Percentiles rank a stretch among this genome's conserved stretches.
Conservation (phyloP, 1,139 yeast species). For the Saccharomyces hybrid region DNA sequence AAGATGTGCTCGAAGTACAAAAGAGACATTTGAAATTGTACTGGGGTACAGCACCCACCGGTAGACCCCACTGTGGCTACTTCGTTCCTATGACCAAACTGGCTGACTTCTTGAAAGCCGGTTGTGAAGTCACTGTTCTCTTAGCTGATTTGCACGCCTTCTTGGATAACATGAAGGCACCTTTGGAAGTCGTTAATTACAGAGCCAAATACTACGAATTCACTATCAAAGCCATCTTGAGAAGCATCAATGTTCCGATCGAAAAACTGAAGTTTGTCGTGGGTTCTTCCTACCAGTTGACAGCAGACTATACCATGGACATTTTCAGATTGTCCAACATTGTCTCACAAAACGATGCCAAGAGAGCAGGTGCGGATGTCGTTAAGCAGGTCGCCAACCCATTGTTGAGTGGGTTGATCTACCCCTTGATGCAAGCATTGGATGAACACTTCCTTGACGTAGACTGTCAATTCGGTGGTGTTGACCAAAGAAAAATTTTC, state of each 20-base stretch:
- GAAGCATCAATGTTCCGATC: constrained; percentile 82
- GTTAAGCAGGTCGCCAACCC: constrained; percentile 97
- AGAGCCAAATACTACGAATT: constrained; percentile 86
- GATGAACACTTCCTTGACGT: constrained; percentile 87
- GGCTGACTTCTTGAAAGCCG: constrained; percentile 92
- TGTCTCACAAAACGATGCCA: constrained; percentile 91
- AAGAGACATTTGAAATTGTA: constrained; percentile 77
- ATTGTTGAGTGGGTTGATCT: constrained; percentile 82
- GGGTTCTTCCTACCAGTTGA: constrained; percentile 83
- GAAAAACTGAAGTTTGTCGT: constrained; percentile 75
- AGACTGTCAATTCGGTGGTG: constrained; percentile 98
- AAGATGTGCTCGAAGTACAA: constrained; percentile 70
- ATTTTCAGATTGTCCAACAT: constrained; percentile 73
- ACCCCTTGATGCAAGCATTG: constrained; percentile 97
- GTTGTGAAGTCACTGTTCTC: constrained; percentile 86
- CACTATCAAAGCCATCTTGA: constrained; percentile 75
- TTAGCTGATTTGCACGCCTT: constrained; percentile 97
- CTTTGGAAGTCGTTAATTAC: constrained; percentile 80
- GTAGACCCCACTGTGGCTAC: constrained; percentile 97
- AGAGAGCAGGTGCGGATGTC: constrained; percentile 99
- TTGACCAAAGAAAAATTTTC: constrained; percentile 96
- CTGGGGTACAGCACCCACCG: constrained; percentile 98
- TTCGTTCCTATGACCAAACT: constrained; percentile 95
- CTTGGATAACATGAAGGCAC: constrained; percentile 97
- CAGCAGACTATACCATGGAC: constrained; percentile 76